Base-by-base conservation (phyloP, 305 asterid genomes). In the Ajuga reptans region DNA sequence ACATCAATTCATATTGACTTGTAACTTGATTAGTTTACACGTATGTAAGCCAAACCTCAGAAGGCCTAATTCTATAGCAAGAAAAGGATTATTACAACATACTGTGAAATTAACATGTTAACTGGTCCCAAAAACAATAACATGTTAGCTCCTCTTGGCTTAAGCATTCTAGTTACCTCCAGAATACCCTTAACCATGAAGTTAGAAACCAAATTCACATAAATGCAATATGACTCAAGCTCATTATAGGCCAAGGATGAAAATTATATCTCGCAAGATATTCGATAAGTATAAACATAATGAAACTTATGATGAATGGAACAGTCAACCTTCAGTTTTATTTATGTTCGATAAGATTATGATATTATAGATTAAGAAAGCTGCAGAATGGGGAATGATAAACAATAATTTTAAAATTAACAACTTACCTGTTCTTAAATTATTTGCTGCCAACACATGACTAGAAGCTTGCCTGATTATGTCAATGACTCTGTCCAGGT, bases 381-480 rank as follows among this genome's bases (percentile, higher is more conserved):
- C 18, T 68, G 54, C 24, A 36, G 49, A 52, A n/a, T 21, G 67
- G 63, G 14, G 33, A 53, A 61, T 57, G 52, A 50, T 52, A 55
- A 72, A 68, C 4, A 18, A 59, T 9, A 66, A 42, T 73, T 54
- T 4, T 11, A 54, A 54, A 34, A 21, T 4, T 47, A 66, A 27
- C 34, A 31, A 58, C 82, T 77, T 85, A 81, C 97, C 97, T 83
- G 76, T 70, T 74, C 82, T 86, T 85, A 91, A 84, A 68, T 80
- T 75, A 64, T 85, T 76, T 41, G 91, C 64, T 6, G 99, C 96
- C 8, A 60, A 63, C 51, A 77, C 77, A 74, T 91, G 85, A 78
- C 85, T 85, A 65, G 99, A 75, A 82, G 98, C 91, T 75, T 85
- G 82, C 77, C 91, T 82, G 79, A 94, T 84, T 52, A 83, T 56